Conservation (phyloP, 2,329 filamentous ascomycete species). For the Ploettnerulaceae sp. region DNA sequence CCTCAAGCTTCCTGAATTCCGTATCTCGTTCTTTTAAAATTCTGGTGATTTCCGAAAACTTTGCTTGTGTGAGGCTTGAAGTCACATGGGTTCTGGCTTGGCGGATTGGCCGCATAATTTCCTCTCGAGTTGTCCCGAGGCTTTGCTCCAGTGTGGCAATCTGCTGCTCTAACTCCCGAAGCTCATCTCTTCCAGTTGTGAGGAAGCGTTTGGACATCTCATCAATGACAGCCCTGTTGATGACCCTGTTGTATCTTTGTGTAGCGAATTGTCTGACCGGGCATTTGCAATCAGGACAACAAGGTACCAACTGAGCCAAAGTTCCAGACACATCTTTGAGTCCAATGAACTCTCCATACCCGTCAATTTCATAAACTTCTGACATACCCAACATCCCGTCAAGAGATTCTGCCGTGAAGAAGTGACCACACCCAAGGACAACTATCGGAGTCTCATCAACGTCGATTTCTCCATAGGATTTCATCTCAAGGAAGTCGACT, state of each 20-base stretch:
- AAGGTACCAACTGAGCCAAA: background rate
- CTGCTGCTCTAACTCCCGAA: background rate
- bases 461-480: constrained; percentile 52
- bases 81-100: background rate
- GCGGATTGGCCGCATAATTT: background rate
- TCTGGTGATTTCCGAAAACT: background rate
- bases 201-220: constrained; percentile 37
- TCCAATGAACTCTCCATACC: constrained; percentile 23
- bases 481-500: constrained; percentile 53
- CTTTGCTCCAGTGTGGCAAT: background rate
- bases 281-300: constrained; percentile 1
- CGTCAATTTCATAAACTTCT: constrained; percentile 43
- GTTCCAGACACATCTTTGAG: background rate
- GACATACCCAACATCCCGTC: constrained; percentile 55
- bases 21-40: background rate
- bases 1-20: background rate
- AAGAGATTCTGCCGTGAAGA: constrained; percentile 54
- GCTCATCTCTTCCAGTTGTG: constrained; percentile 22
- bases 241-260: constrained; percentile 36
- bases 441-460: constrained; percentile 56
- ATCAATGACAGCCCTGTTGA: constrained; percentile 26
- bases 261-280: constrained; percentile 32
- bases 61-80: background rate
- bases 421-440: constrained; percentile 58
- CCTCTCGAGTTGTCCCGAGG: background rate